Evolutionary conservation across 208 protist species (phyloP).

Genomic region (Trypanosoma mega): DNA sequence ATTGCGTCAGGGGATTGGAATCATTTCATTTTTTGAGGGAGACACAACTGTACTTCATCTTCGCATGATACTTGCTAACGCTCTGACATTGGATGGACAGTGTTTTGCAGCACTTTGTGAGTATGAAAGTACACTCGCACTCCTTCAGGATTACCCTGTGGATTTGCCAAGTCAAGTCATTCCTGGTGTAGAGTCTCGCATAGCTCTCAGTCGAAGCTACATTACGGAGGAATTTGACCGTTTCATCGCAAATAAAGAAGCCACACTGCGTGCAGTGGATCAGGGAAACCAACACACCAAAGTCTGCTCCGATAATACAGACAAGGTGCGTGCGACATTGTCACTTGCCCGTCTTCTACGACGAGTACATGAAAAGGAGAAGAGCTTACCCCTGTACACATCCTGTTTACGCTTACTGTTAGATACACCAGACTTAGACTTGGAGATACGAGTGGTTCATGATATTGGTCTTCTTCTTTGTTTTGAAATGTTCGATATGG

Average conservation of each 20-base stretch:
- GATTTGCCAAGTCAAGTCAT: constrained; percentile 43
- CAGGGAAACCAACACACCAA: constrained; percentile 48
- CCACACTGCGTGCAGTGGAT: constrained; percentile 43
- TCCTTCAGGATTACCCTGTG: constrained; percentile 46
- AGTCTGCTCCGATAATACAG: constrained; percentile 36
- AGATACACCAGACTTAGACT: constrained; percentile 43
- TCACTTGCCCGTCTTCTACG: constrained; percentile 62
- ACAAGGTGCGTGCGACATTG: constrained; percentile 38
- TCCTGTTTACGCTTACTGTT: constrained; percentile 53
- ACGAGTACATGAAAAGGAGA: constrained; percentile 38
- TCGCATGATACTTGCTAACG: constrained; percentile 77
- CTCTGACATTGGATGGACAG: constrained; percentile 50
- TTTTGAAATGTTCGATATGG: constrained; percentile 37
- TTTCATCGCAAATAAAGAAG: constrained; percentile 39
- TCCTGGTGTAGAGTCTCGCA: constrained; percentile 34
- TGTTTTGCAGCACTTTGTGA: constrained; percentile 63
- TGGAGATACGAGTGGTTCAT: constrained; percentile 49
- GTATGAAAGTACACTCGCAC: constrained; percentile 36
- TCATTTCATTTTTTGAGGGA: constrained; percentile 27
- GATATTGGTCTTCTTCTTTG: constrained; percentile 68
- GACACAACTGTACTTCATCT: constrained; percentile 42
- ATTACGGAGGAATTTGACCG: constrained; percentile 54
- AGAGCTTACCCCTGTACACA: constrained; percentile 59
- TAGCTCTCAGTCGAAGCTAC: constrained; percentile 39
- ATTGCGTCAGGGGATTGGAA: constrained; percentile 41